Base-by-base conservation (phyloP, 345 rosid genomes). In the Toxicodendron radicans region DNA sequence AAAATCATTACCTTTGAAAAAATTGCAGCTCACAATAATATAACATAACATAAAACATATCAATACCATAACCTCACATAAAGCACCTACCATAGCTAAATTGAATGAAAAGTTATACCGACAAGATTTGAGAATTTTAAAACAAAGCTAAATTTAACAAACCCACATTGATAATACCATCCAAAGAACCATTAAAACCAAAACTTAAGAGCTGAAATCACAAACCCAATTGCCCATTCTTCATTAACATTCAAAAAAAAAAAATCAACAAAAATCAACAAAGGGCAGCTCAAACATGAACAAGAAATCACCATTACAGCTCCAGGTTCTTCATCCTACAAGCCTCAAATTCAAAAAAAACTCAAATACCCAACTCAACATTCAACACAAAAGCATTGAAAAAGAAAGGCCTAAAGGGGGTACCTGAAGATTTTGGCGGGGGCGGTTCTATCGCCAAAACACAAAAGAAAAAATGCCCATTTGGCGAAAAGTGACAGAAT, bases 401-500 rank as follows among this genome's bases (percentile, higher is more conserved):
- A 38, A 38, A 38, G 43, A 38, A 38, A 38, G 43, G 9, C 43
- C 43, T 20, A 41, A 58, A 58, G n/a, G 32, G 8, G 48, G 60
- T 70, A 80, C 83, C 84, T 76, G 74, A 45, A 76, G 68, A 38
- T 5, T 5, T 7, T 68, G 65, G 71, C 46, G 78, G 74, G 62
- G 81, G 58, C 21, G 79, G 74, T 56, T 65, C 71, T 38, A 51
- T 73, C 73, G 41, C 71, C 58, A 45, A 23, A 46, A 17, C 51
- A 67, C 12, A 30, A 73, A 70, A 64, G 48, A 67, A 45, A 71
- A 73, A 61, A 64, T 35, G 59, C 85, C 81, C 87, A 83, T 75
- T 74, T n/a, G 21, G 49, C 58, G 46, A 69, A 77, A 51, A 48
- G 11, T 11, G 13, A 32, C 64, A 51, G 8, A 21, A 62, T 6